Conservation (phyloP, 2,329 filamentous ascomycete species). For the Diaporthe citrichinensis region DNA sequence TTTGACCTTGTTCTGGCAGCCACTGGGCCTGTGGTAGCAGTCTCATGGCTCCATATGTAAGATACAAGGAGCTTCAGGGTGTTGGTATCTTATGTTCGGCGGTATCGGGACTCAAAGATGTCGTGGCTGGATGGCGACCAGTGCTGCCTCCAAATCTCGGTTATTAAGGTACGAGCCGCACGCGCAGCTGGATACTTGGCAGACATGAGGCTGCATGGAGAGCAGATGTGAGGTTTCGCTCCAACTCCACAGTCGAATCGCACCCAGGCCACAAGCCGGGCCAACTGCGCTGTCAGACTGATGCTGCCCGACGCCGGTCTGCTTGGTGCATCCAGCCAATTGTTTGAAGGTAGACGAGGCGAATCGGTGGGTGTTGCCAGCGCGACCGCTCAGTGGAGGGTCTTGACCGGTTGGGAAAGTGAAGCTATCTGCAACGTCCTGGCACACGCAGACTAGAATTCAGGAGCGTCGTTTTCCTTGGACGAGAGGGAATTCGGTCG, state of each 20-base stretch:
- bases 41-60: neutral
- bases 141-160: neutral
- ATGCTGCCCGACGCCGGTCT: slow-evolving; percentile 15
- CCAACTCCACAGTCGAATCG: neutral
- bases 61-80: neutral
- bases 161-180: neutral
- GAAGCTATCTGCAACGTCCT: slow-evolving; percentile 33
- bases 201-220: neutral
- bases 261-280: neutral
- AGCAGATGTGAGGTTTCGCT: neutral
- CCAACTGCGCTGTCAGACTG: neutral
- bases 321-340: slow-evolving; percentile 1
- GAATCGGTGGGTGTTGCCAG: slow-evolving; percentile 15
- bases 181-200: neutral
- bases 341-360: neutral
- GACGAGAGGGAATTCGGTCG: neutral
- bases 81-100: neutral
- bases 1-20: neutral
- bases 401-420: slow-evolving; percentile 30
- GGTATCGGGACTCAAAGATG: neutral
- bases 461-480: slow-evolving; percentile 23
- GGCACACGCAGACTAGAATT: slow-evolving; percentile 10
- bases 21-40: neutral
- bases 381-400: neutral
- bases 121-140: neutral